Evolutionary conservation across 2,329 filamentous ascomycete species (phyloP).

Genomic region (Clonostachys byssicola): DNA sequence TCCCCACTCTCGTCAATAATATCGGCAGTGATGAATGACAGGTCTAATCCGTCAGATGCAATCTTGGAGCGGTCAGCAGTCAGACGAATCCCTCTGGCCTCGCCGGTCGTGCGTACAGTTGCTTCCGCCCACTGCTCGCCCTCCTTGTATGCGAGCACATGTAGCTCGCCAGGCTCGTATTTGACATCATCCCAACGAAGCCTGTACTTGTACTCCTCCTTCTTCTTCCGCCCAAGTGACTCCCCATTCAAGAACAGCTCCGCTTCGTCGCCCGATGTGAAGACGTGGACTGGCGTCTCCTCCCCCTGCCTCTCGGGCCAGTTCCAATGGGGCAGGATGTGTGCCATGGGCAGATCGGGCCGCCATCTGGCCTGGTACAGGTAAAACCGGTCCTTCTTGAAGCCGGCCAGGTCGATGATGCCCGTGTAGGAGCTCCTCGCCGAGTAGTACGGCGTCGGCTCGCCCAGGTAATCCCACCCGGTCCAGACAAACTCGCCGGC

Average conservation of each 20-base stretch:
- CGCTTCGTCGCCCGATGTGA: conserved; percentile 44
- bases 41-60: conserved; percentile 33
- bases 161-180: conserved; percentile 41
- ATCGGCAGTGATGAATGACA: conserved; percentile 38
- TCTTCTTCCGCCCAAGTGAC: conserved; percentile 33
- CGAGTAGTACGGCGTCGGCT: conserved; percentile 41
- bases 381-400: conserved; percentile 51
- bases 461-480: conserved; percentile 44
- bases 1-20: conserved; percentile 38
- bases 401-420: conserved; percentile 53
- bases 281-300: conserved; percentile 50
- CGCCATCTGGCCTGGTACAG: conserved; percentile 51
- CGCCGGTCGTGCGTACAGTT: conserved; percentile 32
- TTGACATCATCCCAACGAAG: conserved; percentile 48
- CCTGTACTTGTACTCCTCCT: conserved; percentile 31
- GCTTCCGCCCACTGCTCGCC: conserved; percentile 40
- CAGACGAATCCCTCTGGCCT: conserved; percentile 27
- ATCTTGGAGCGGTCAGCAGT: conserved; percentile 33
- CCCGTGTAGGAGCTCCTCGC: conserved; percentile 50
- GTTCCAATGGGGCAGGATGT: conserved; percentile 53
- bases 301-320: conserved; percentile 42
- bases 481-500: conserved; percentile 52
- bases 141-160: conserved; percentile 41
- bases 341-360: conserved; percentile 38
- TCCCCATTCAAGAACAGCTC: conserved; percentile 49